These are phyloP conservation scores for Lactarius trivialis DNA, from an alignment of 768 basidiomycete species.

Conservation along the genomic window DNA sequence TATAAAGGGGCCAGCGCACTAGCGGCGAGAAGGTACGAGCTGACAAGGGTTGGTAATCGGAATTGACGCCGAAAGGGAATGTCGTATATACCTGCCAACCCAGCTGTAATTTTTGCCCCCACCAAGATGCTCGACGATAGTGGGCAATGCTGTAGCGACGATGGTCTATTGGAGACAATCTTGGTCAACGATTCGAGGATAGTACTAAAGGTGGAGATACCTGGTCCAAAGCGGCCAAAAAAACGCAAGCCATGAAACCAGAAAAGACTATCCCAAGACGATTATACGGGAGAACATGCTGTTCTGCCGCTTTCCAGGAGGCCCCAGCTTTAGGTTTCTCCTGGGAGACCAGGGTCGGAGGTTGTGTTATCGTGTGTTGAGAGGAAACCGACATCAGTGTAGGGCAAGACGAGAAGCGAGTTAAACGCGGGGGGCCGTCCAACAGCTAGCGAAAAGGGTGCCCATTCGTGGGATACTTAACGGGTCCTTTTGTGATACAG, in stretches of 20 bases:
- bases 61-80: neutral
- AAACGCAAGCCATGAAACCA: slow-evolving; percentile 39
- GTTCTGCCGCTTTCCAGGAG: slow-evolving; percentile 35
- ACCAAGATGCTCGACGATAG: slow-evolving; percentile 40
- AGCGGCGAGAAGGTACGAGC: slow-evolving; percentile 68
- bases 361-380: neutral
- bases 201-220: slow-evolving; percentile 22
- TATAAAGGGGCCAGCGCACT: slow-evolving; percentile 65
- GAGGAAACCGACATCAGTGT: slow-evolving; percentile 1
- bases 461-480: too few species aligned
- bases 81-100: slow-evolving; percentile 38
- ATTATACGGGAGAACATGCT: slow-evolving; percentile 40
- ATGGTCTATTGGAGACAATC: slow-evolving; percentile 31
- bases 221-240: slow-evolving; percentile 45
- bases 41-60: slow-evolving; percentile 24
- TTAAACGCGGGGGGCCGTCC: too few species aligned
- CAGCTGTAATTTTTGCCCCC: slow-evolving; percentile 42
- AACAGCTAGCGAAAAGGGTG: too few species aligned
- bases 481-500: too few species aligned
- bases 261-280: slow-evolving; percentile 37
- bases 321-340: slow-evolving; percentile 26
- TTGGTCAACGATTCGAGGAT: neutral
- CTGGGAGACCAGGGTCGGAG: neutral
- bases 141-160: slow-evolving; percentile 44
- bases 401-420: too few species aligned